Conservation (phyloP, 108 stramenopile genomes). For the Cyclotella kingstonii region DNA sequence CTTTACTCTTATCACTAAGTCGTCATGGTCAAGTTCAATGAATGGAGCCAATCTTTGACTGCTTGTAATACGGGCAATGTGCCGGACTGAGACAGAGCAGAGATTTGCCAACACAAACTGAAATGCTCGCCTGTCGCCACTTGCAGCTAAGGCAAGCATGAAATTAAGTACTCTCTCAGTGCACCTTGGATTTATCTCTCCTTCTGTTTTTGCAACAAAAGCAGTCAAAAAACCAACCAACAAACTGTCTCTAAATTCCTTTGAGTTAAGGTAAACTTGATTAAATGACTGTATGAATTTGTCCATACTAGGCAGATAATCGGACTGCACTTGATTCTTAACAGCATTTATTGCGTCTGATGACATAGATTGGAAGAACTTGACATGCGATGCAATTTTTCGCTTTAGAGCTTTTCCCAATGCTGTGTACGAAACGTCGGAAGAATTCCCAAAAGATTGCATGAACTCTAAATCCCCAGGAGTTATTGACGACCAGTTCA, state of each 20-base stretch:
- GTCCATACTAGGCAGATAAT: constrained; percentile 10
- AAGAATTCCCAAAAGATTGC: too few relatives aligned
- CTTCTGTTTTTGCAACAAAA: constrained; percentile 10
- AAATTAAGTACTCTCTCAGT: not conserved
- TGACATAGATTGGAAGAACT: too few relatives aligned
- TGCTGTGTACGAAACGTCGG: too few relatives aligned
- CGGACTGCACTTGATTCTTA: too few relatives aligned
- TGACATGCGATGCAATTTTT: too few relatives aligned
- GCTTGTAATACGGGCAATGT: not conserved
- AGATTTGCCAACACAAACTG: constrained; percentile 13
- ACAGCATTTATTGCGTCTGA: too few relatives aligned
- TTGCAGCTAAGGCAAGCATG: not conserved
- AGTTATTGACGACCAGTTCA: too few relatives aligned
- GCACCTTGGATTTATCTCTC: not conserved
- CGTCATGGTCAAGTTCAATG: not conserved
- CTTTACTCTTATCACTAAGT: not conserved
- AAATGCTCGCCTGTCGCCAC: not conserved
- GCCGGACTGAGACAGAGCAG: not conserved
- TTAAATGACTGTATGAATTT: constrained; percentile 1
- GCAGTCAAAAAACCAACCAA: constrained; percentile 1
- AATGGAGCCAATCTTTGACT: not conserved
- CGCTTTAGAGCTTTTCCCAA: too few relatives aligned
- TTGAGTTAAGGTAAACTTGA: not conserved
- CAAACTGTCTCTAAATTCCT: constrained; percentile 3
- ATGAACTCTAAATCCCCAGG: too few relatives aligned